Base-by-base conservation (phyloP, 805 yeast genomes). In the Saccharomycopsis oosterbeekiorum region DNA sequence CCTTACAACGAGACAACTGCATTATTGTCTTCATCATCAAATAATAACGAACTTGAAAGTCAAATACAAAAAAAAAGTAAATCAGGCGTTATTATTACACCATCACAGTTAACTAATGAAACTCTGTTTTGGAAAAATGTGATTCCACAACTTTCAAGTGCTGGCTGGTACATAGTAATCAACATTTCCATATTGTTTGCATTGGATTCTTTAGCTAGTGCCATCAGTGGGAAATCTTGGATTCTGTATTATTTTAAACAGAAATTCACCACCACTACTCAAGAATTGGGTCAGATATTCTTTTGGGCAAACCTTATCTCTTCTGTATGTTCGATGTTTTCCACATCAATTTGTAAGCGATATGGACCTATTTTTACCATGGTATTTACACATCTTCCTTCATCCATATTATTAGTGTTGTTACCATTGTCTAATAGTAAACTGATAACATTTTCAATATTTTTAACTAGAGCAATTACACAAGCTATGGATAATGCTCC, bases 401-500 rank as follows among this genome's bases (percentile, higher is more conserved):
- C 53, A 21, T 47, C 53, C n/a, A 47, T 47, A 19, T 47, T 47
- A 21, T 47, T 47, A 24, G 19, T 47, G 14, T 47, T 47, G 5
- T 8, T 47, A 10, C 15, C 53, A 24, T 47, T 47, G 21, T 14
- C 53, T 21, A 17, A 21, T 47, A 47, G 53, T 21, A 47, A 47
- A 47, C 53, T 10, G 17, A 2, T 47, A 9, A 47, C 53, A 21
- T 47, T 19, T 15, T 12, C n/a, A 11, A 47, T 47, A 26, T 47
- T 47, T 47, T 47, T 47, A 24, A 21, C n/a, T 21, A 17, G 53
- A 47, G 29, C 53, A 21, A 47, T 47, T 8, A 47, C 53, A 11
- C 53, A 47, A 47, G 21, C 53, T 11, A 47, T 47, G 53, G 53
- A 47, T 47, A 47, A 47, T 47, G 53, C 53, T 4, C 53, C 53